phyloP scores from a whole-genome alignment of 768 basidiomycete genomes.

The Antrodiella citrinella region DNA sequence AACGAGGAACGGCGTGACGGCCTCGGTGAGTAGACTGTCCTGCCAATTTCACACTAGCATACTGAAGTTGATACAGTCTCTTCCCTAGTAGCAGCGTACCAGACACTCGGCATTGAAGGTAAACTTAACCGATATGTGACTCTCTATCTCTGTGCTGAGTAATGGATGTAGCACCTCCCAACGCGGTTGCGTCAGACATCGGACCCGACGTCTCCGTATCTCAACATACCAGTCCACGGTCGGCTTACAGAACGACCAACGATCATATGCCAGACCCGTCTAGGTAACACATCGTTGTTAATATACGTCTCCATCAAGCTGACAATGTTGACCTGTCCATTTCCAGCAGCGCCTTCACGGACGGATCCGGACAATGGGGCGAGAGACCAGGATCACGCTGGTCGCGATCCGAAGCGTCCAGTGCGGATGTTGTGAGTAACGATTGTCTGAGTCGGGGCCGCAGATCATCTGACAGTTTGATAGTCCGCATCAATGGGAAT shows the following conservation, averaged over 20 bases:
- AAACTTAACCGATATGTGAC: not conserved
- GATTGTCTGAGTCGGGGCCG: not conserved
- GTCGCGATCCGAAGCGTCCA: not conserved
- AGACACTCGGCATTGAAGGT: constrained; percentile 18
- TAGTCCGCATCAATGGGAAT: not conserved
- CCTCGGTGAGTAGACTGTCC: constrained; percentile 27
- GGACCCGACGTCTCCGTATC: not conserved
- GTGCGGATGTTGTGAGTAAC: not conserved
- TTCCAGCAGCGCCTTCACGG: not conserved
- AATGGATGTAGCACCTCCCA: not conserved
- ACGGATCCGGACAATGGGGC: not conserved
- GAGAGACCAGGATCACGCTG: not conserved
- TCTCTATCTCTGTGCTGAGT: too few relatives aligned
- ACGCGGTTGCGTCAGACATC: not conserved
- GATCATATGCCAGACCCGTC: not conserved
- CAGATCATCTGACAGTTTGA: not conserved
- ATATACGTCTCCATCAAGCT: not conserved
- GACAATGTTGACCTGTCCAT: not conserved
- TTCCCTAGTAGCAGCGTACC: constrained; percentile 16
- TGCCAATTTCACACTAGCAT: constrained; percentile 1
- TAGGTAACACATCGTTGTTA: not conserved
- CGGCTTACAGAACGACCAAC: not conserved
- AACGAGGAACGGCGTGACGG: constrained; percentile 69
- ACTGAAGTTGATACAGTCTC: constrained; percentile 19
- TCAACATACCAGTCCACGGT: not conserved